Percentiles rank a stretch among this genome's conserved stretches.
phyloP scores from a whole-genome alignment of 257 asterid species.

The Gentiana macrophylla region DNA sequence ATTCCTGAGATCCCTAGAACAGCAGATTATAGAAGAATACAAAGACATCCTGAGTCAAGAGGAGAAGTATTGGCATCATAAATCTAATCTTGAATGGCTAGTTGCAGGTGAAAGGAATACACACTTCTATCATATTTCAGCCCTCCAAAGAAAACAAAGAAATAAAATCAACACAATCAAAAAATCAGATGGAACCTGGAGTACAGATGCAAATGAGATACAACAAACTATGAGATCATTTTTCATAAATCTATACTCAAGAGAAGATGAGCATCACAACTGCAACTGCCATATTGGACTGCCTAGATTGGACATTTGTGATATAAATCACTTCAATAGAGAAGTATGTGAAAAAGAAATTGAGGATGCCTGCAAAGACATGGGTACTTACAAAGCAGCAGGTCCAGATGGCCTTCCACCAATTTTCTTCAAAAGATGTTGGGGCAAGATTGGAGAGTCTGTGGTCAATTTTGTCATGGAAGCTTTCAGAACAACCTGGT shows the following conservation, averaged over 20 bases:
- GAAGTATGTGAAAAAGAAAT: background rate
- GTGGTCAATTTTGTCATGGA: background rate
- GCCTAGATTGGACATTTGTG: background rate
- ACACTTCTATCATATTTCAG: background rate
- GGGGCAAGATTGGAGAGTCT: background rate
- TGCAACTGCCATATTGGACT: background rate
- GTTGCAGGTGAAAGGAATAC: background rate
- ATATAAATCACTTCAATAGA: background rate
- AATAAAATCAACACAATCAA: too few relatives aligned
- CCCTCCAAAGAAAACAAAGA: background rate
- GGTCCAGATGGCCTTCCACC: background rate
- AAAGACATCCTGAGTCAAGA: background rate
- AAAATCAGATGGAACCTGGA: background rate
- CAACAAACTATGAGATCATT: background rate
- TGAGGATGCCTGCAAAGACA: background rate
- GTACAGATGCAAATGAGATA: background rate
- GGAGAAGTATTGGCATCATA: background rate
- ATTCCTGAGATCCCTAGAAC: background rate
- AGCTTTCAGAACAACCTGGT: too few relatives aligned
- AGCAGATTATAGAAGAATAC: background rate
- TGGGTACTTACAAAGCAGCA: background rate
- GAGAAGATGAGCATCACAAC: too few relatives aligned
- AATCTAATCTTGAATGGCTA: background rate
- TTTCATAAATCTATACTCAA: background rate
- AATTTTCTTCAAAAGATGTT: background rate